Evolutionary conservation across 2,329 filamentous ascomycete genomes (phyloP).

Genomic region (Epichloe typhina): DNA sequence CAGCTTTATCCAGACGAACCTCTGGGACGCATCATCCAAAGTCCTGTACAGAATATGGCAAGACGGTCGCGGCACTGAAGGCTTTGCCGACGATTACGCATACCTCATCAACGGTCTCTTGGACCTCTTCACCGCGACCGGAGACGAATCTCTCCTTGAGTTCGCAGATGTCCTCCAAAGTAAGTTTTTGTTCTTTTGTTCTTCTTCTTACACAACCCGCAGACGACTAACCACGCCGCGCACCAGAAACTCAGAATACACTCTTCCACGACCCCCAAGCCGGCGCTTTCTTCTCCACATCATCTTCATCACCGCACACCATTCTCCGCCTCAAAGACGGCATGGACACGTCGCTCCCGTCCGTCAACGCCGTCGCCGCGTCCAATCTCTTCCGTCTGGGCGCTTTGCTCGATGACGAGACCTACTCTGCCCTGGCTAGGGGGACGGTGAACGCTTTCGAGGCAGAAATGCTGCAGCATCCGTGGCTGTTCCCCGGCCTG

Average conservation of each 20-base stretch:
- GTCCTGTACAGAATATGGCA: conserved; percentile 64
- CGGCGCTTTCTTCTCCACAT: conserved; percentile 64
- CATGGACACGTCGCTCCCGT: conserved; percentile 85
- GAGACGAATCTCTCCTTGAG: conserved; percentile 58
- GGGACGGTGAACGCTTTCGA: conserved; percentile 79
- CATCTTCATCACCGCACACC: conserved; percentile 47
- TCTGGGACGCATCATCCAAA: conserved; percentile 54
- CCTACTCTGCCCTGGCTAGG: conserved; percentile 51
- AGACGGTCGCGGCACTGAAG: conserved; percentile 49
- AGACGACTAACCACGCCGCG: conserved; percentile 4
- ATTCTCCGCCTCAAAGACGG: conserved; percentile 87
- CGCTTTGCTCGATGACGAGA: conserved; percentile 51
- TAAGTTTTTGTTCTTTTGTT: conserved; percentile 21
- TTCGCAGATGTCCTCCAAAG: conserved; percentile 76
- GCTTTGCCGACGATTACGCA: conserved; percentile 90
- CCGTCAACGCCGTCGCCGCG: conserved; percentile 77
- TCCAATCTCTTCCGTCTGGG: conserved; percentile 76
- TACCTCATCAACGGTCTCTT: conserved; percentile 74
- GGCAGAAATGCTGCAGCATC: conserved; percentile 82
- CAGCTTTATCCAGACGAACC: conserved; percentile 54
- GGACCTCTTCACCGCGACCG: conserved; percentile 72
- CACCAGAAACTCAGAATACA: conserved; percentile 52
- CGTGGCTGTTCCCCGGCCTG: conserved; percentile 78
- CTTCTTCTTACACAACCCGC: background rate
- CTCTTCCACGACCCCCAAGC: conserved; percentile 61